phyloP scores from a whole-genome alignment of 208 protist species.

The Willaertia magna region DNA sequence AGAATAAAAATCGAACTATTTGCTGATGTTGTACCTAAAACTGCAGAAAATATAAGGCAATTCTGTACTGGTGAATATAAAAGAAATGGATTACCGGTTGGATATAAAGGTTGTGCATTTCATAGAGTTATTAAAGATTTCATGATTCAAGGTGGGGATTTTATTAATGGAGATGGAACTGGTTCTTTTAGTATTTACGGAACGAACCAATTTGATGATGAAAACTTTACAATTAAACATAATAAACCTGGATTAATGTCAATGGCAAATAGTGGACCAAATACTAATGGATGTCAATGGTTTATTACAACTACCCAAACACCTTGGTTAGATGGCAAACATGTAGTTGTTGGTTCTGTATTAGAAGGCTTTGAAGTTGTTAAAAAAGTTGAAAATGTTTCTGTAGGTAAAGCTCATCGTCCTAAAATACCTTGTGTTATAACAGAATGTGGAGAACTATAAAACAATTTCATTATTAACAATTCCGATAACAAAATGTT shows the following conservation, averaged over 20 bases:
- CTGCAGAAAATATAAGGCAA: slow-evolving; percentile 42
- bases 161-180: slow-evolving; percentile 32
- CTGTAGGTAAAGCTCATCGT: slow-evolving; percentile 9
- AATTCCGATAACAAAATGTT: too few relatives aligned
- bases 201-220: slow-evolving; percentile 37
- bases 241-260: slow-evolving; percentile 57
- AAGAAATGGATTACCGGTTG: slow-evolving; percentile 33
- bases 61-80: slow-evolving; percentile 32
- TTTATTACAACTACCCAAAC: slow-evolving; percentile 51
- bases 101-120: slow-evolving; percentile 66
- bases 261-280: slow-evolving; percentile 55
- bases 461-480: too few relatives aligned
- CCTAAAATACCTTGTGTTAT: not conserved
- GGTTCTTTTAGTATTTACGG: slow-evolving; percentile 41
- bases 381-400: slow-evolving; percentile 17
- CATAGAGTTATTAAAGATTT: slow-evolving; percentile 47
- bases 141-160: slow-evolving; percentile 44
- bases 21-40: slow-evolving; percentile 41
- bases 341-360: not conserved
- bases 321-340: not conserved
- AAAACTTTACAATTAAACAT: slow-evolving; percentile 73
- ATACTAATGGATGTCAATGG: slow-evolving; percentile 54
- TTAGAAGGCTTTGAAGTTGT: not conserved
- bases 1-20: slow-evolving; percentile 44
- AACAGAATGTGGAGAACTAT: not conserved